phyloP scores from a whole-genome alignment of 1,284 basidiomycete species.

The Fistulinella cinereoalba region DNA sequence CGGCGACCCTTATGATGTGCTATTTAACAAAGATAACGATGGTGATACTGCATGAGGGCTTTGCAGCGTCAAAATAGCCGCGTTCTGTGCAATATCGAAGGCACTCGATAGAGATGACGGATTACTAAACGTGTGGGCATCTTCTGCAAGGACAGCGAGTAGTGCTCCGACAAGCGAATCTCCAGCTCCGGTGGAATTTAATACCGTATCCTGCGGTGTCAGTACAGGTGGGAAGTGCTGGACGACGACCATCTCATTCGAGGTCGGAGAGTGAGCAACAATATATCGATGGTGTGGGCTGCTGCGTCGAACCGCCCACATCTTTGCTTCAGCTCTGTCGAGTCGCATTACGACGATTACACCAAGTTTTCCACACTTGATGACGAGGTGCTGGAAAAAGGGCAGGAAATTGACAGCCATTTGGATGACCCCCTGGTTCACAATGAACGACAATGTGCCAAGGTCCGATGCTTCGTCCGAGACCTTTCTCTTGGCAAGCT shows the following conservation, averaged over 20 bases:
- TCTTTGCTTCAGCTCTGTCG: conserved; percentile 38
- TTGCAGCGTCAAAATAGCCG: conserved; percentile 62
- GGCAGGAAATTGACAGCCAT: conserved; percentile 80
- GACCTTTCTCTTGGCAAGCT: conserved; percentile 48
- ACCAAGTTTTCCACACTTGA: conserved; percentile 78
- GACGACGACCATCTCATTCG: conserved; percentile 52
- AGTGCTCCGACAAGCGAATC: conserved; percentile 84
- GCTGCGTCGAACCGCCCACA: conserved; percentile 50
- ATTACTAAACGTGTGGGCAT: conserved; percentile 45
- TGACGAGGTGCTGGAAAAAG: conserved; percentile 74
- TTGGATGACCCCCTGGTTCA: conserved; percentile 66
- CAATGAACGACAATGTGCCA: conserved; percentile 61
- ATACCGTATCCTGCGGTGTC: conserved; percentile 42
- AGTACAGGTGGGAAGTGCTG: conserved; percentile 67
- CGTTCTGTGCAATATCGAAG: conserved; percentile 56
- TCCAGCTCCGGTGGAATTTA: conserved; percentile 88
- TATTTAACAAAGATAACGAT: conserved; percentile 40
- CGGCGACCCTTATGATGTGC: too few relatives aligned
- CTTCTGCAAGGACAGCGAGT: conserved; percentile 51
- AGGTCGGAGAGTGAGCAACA: conserved; percentile 47
- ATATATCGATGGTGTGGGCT: conserved; percentile 48
- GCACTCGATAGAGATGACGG: conserved; percentile 41
- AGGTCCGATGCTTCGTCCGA: conserved; percentile 39
- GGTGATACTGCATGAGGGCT: conserved; percentile 67
- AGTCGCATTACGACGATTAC: conserved; percentile 62